These are phyloP conservation scores for Phytophthora multivora DNA, from an alignment of 352 stramenopile genomes.

Conservation along the genomic window DNA sequence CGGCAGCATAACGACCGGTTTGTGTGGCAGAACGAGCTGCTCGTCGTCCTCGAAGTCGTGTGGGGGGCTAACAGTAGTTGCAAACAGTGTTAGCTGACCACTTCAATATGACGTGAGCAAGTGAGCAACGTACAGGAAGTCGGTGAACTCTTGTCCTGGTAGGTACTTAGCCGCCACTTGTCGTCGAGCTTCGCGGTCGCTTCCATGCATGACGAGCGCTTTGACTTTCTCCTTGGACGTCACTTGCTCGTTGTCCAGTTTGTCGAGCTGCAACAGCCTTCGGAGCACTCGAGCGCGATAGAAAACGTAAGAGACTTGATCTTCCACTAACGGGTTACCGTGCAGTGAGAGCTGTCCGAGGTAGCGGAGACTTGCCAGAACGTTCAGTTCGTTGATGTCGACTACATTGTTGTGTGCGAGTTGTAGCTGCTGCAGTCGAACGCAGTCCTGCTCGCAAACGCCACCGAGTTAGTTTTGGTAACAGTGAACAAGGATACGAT, in stretches of 20 bases:
- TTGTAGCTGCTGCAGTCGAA: constrained; percentile 57
- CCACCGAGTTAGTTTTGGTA: not conserved
- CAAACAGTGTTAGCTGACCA: constrained; percentile 4
- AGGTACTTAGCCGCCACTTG: constrained; percentile 62
- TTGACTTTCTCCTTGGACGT: constrained; percentile 81
- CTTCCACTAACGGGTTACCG: constrained; percentile 47
- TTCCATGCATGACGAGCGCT: constrained; percentile 73
- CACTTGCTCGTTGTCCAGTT: constrained; percentile 57
- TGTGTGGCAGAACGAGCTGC: constrained; percentile 29
- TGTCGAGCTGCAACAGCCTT: constrained; percentile 57
- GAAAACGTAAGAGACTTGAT: constrained; percentile 44
- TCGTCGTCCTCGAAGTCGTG: constrained; percentile 58
- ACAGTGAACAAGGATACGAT: not conserved
- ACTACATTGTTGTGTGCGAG: constrained; percentile 52
- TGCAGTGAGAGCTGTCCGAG: constrained; percentile 51
- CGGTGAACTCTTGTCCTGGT: constrained; percentile 56
- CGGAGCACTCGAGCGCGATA: constrained; percentile 70
- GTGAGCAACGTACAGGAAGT: constrained; percentile 60
- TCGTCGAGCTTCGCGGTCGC: constrained; percentile 60
- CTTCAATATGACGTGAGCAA: not conserved
- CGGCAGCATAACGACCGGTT: not conserved
- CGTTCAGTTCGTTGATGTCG: constrained; percentile 71
- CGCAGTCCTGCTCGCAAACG: constrained; percentile 45
- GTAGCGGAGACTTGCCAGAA: constrained; percentile 46
- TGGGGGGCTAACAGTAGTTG: constrained; percentile 48